Base-by-base conservation (phyloP, 2,329 filamentous ascomycete species). In the Cercospora canescens region DNA sequence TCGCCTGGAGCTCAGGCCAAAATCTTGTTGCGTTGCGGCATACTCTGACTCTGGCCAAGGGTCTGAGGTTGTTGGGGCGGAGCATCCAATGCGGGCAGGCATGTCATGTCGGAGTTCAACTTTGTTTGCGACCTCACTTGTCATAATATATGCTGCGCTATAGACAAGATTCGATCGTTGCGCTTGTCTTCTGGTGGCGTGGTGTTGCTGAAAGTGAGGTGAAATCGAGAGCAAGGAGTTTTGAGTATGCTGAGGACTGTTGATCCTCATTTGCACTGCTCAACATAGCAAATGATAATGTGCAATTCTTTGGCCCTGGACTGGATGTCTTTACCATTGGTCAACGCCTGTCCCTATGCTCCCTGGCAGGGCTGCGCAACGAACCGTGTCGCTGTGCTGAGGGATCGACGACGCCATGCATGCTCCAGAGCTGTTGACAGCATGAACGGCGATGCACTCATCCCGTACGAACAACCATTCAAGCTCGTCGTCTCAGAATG, bases 331-430 rank as follows among this genome's bases (percentile, higher is more conserved):
- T 35, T 34, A 52, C 37, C 57, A 45, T 26, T 55, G 60, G 21
- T 56, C 41, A 45, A 62, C 60, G 60, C 60, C 35, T 62, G 45
- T 24, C n/a, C 26, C 45, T 12, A 21, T 35, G 45, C 48, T 41
- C 37, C 34, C 34, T 41, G 45, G 45, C 48, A 50, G 60, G 60
- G 60, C 45, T 11, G 28, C 32, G 32, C 34, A 39, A 35, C 59
- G 39, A 52, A 30, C 59, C 59, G 59, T 11, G 32, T 54, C 28
- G 48, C 59, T 48, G 59, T 32, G 59, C 16, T 62, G 60, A 62
- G 48, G 60, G 60, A 50, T 56, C 34, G 35, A 8, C 21, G 12
- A 26, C 60, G 48, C 50, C 60, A 55, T 45, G 57, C 52, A 56
- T 56, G 52, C 52, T 56, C 52, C 35, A n/a, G 28, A 56, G 52